A percentile compares a stretch with the other conserved stretches of the same genome.
Evolutionary conservation across 371 early-diverging fungal genomes (phyloP).

Genomic region (Actinomortierella wolfii): DNA sequence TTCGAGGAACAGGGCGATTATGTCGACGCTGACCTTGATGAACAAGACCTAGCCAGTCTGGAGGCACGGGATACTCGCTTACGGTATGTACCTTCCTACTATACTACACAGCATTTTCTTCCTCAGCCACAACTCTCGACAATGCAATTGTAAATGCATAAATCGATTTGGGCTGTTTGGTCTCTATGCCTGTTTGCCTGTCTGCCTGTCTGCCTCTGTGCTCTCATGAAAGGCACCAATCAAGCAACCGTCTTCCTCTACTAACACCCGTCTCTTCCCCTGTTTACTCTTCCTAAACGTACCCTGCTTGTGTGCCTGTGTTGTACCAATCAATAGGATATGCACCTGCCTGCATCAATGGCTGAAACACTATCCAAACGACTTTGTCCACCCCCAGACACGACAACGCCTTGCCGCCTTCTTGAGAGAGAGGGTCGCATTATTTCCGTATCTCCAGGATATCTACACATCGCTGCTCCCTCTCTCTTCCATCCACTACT

Average conservation of each 20-base stretch:
- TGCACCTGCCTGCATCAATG: conserved; percentile 52
- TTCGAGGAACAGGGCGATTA: conserved; percentile 36
- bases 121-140: too few relatives aligned
- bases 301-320: too few relatives aligned
- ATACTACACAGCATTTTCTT: too few relatives aligned
- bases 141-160: too few relatives aligned
- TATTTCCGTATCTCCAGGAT: conserved; percentile 25
- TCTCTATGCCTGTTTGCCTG: too few relatives aligned
- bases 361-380: conserved; percentile 59
- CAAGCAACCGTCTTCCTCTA: too few relatives aligned
- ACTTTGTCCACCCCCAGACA: conserved; percentile 55
- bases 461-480: conserved; percentile 20
- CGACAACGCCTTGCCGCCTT: conserved; percentile 53
- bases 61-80: conserved; percentile 10
- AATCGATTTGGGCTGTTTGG: too few relatives aligned
- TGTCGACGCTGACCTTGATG: conserved; percentile 13
- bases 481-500: conserved; percentile 31
- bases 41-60: too few relatives aligned
- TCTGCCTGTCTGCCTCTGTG: too few relatives aligned
- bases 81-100: conserved; percentile 18
- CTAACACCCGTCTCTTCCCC: too few relatives aligned
- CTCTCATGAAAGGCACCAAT: too few relatives aligned
- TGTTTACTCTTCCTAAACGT: too few relatives aligned
- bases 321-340: conserved; percentile 38
- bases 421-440: conserved; percentile 39